Percentiles rank a stretch among this genome's conserved stretches.
These are phyloP conservation scores for Botrytis tulipae DNA, from an alignment of 2,329 filamentous ascomycete genomes.

Conservation along the genomic window DNA sequence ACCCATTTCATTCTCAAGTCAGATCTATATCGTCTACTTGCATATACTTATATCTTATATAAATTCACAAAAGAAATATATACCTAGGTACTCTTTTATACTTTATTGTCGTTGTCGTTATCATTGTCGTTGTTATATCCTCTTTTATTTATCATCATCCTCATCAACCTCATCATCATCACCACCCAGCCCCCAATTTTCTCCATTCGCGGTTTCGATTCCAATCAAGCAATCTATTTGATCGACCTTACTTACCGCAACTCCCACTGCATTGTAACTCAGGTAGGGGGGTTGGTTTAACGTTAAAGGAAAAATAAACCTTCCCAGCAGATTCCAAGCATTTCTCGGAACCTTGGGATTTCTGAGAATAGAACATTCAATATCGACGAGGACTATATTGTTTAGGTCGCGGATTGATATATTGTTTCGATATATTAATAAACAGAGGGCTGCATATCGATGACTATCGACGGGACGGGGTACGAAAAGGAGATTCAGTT, in stretches of 20 bases:
- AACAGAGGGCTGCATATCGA: constrained; percentile 5
- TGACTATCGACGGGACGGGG: not conserved
- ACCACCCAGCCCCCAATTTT: not conserved
- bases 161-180: not conserved
- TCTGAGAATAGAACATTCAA: constrained; percentile 10
- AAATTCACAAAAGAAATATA: not conserved
- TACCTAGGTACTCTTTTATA: not conserved
- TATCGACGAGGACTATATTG: not conserved
- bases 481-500: not conserved
- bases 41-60: not conserved
- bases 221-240: not conserved
- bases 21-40: not conserved
- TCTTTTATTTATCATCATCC: not conserved
- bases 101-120: not conserved
- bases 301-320: not conserved
- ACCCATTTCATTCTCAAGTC: not conserved
- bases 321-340: constrained; percentile 14
- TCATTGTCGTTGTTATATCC: not conserved
- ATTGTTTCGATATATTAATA: not conserved
- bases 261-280: constrained; percentile 9
- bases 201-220: not conserved
- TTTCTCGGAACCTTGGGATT: not conserved
- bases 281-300: constrained; percentile 4
- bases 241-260: not conserved
- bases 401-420: not conserved